Evolutionary conservation across 148 eudicot species (phyloP).

Genomic region (Tetragonia tetragonoides): DNA sequence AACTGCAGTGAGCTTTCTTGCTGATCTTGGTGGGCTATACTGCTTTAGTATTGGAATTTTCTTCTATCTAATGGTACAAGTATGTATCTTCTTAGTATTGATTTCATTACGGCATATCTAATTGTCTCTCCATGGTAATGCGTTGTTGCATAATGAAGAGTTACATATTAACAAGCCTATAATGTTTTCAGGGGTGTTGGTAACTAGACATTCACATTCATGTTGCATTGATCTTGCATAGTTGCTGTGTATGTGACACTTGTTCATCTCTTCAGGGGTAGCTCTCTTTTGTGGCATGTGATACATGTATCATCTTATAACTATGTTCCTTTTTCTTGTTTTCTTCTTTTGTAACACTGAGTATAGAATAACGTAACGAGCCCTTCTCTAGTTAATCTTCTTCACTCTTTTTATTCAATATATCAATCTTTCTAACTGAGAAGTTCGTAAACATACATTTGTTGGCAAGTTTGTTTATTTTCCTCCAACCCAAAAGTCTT

Average conservation of each 20-base stretch:
- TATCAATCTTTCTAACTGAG: not conserved
- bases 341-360: not conserved
- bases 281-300: not conserved
- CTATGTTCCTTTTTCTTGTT: not conserved
- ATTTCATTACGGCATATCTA: not conserved
- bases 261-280: no score
- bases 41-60: conserved; percentile 85
- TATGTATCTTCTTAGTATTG: conserved; percentile 35
- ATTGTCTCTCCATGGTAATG: not conserved
- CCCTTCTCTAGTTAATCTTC: not conserved
- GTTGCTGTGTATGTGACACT: not conserved
- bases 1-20: conserved; percentile 93
- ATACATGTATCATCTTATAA: not conserved
- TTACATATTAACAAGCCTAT: not conserved
- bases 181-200: not conserved
- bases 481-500: no score
- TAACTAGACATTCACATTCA: not conserved
- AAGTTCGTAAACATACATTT: not conserved
- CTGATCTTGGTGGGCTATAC: conserved; percentile 86
- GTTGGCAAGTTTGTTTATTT: no score
- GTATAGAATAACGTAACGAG: not conserved
- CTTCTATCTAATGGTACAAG: conserved; percentile 83
- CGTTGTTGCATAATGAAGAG: not conserved
- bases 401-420: not conserved
- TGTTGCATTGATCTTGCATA: not conserved